Evolutionary conservation across 2,329 filamentous ascomycete species (phyloP), one percentile per base, ranked within the genome.

Genomic region (Drechslerella stenobrocha): DNA sequence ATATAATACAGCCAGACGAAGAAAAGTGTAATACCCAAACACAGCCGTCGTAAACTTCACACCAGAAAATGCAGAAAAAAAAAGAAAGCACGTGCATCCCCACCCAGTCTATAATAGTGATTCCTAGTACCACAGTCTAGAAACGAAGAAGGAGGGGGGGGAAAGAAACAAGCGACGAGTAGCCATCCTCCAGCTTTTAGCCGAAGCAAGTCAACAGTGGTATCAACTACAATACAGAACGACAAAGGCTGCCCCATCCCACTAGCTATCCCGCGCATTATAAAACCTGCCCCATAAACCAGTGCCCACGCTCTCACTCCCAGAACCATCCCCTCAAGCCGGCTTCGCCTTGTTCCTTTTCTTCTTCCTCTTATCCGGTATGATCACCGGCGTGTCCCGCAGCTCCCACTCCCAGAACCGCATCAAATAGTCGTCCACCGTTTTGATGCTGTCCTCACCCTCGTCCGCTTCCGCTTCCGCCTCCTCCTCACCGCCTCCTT

Each of bases 401-500:
- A 81, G 74, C 69, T 81, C 78, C 78, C 79, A 84, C 45, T 81
- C 81, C 84, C 91, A 89, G 58, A 83, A 82, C 32, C 79, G 78
- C 51, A 93, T 77, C 81, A 93, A 86, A 74, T 87, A 90, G 52
- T 90, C 85, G 74, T 92, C 89, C 59, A 90, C 83, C 37, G 83
- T 84, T 52, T 78, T 77, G 63, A 87, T 78, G 22, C 46, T 47
- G 7, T 30, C 58, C 30, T 20, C 40, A 2, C 20, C 58, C 11
- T 45, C 47, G 4, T 5, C 28, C 9, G 11, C 23, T 52, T 5
- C 15, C 75, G 76, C 4, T 76, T 77, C 37, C 8, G 3, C 71
- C 71, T 13, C 45, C 22, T 13, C 45, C 44, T 71, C 72, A 20
- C 72, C 73, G 13, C 57, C 70, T 37, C 70, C 72, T 28, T 70